These are phyloP conservation scores for Brassica cretica DNA, from an alignment of 345 rosid genomes.

Conservation along the genomic window DNA sequence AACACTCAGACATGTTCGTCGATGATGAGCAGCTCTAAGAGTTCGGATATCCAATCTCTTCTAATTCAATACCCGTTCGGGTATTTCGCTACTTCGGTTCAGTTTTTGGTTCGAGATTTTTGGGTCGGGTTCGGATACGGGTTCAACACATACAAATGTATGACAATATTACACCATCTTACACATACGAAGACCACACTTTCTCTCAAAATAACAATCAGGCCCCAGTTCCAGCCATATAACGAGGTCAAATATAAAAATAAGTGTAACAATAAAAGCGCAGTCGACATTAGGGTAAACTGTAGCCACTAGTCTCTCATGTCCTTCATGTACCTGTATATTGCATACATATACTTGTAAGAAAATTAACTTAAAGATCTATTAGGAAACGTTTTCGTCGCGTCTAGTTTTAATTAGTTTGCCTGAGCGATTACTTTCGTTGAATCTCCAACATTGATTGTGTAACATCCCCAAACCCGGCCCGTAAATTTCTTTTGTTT, in stretches of 20 bases:
- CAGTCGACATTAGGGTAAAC: slow-evolving; percentile 37
- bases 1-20: too few species aligned
- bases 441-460: slow-evolving; percentile 30
- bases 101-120: too few species aligned
- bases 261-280: slow-evolving; percentile 40
- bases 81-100: too few species aligned
- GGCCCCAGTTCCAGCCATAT: slow-evolving; percentile 21
- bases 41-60: too few species aligned
- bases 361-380: background rate
- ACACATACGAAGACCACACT: slow-evolving; percentile 48
- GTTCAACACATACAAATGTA: background rate
- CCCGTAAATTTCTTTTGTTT: too few species aligned
- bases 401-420: background rate
- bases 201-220: slow-evolving; percentile 7
- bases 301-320: slow-evolving; percentile 34
- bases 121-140: too few species aligned
- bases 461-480: background rate
- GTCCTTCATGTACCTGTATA: slow-evolving; percentile 37
- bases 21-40: too few species aligned
- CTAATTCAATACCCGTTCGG: too few species aligned
- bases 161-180: background rate
- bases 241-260: slow-evolving; percentile 39
- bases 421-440: slow-evolving; percentile 41
- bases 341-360: background rate
- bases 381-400: background rate